phyloP scores from a whole-genome alignment of 2,329 filamentous ascomycete genomes.

The Phialophora chinensis region DNA sequence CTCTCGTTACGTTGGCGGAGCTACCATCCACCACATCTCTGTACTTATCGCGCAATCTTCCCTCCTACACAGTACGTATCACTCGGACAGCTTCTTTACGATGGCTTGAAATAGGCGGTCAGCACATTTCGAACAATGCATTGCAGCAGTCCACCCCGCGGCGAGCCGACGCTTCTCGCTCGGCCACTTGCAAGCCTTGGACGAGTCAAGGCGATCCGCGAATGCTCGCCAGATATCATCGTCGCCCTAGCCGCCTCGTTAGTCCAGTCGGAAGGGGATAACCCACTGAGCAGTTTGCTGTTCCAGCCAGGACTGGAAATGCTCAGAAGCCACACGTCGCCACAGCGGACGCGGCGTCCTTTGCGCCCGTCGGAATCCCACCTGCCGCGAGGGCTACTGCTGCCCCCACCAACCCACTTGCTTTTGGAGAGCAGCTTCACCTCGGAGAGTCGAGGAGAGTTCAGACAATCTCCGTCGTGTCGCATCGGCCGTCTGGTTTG shows the following conservation, averaged over 20 bases:
- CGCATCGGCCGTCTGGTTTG: constrained; percentile 24
- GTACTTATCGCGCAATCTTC: constrained; percentile 7
- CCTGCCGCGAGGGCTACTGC: constrained; percentile 29
- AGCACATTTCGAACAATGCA: constrained; percentile 24
- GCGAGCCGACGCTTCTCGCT: constrained; percentile 8
- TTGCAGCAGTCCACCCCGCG: constrained; percentile 9
- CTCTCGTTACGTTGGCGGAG: constrained; percentile 9
- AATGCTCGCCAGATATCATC: neutral
- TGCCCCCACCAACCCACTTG: constrained; percentile 25
- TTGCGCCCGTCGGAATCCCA: constrained; percentile 34
- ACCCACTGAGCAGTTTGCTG: constrained; percentile 14
- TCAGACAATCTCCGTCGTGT: constrained; percentile 34
- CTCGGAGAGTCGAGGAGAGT: constrained; percentile 12
- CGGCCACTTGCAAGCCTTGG: neutral
- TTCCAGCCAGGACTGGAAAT: constrained; percentile 17
- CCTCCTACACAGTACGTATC: too few relatives aligned
- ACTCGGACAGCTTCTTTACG: neutral
- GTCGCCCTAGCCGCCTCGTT: constrained; percentile 9
- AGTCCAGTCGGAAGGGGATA: constrained; percentile 24
- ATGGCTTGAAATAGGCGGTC: constrained; percentile 19
- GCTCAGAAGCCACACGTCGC: constrained; percentile 12
- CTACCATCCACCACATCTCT: neutral
- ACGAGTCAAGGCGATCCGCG: neutral
- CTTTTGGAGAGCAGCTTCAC: constrained; percentile 23
- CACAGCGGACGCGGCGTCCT: constrained; percentile 28